Percentiles rank a stretch among this genome's conserved stretches.
phyloP scores from a whole-genome alignment of 306 rosid genomes.

The Adenanthera pavonina region DNA sequence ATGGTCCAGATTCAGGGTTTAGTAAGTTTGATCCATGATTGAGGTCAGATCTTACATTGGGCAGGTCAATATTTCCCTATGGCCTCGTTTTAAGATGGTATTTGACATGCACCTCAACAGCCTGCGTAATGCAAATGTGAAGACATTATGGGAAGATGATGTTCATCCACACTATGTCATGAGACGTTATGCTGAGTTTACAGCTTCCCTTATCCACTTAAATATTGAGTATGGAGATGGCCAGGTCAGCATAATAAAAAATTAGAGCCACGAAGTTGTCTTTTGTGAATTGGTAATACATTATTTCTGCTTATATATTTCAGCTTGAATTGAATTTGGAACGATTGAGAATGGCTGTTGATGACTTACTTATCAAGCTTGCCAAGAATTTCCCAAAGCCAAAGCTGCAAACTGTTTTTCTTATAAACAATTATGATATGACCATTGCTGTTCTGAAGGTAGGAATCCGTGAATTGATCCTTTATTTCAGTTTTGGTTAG shows the following conservation, averaged over 20 bases:
- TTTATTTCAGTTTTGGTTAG: conserved; percentile 21
- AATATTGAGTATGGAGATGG: conserved; percentile 93
- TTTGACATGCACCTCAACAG: conserved; percentile 97
- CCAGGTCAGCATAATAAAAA: conserved; percentile 63
- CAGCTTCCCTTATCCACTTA: conserved; percentile 91
- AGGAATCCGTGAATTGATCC: conserved; percentile 39
- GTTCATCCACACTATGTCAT: conserved; percentile 98
- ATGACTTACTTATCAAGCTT: conserved; percentile 94
- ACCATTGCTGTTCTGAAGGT: conserved; percentile 93
- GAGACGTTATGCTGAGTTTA: conserved; percentile 98
- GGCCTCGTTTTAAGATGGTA: conserved; percentile 99
- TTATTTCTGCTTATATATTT: conserved; percentile 33
- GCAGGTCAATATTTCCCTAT: conserved; percentile 88
- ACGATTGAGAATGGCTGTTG: conserved; percentile 95
- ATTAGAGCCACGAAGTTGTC: conserved; percentile 5
- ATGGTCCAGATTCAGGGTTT: neutral
- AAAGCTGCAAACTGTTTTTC: conserved; percentile 85
- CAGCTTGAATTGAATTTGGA: conserved; percentile 92
- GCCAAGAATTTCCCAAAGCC: conserved; percentile 79
- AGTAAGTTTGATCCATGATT: conserved; percentile 20
- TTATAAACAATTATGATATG: conserved; percentile 97
- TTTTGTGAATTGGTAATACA: conserved; percentile 32
- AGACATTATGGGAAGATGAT: conserved; percentile 95
- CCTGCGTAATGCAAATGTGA: conserved; percentile 85
- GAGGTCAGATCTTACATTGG: conserved; percentile 39